phyloP scores from a whole-genome alignment of 257 asterid species.

The Gardenia jasminoides region DNA sequence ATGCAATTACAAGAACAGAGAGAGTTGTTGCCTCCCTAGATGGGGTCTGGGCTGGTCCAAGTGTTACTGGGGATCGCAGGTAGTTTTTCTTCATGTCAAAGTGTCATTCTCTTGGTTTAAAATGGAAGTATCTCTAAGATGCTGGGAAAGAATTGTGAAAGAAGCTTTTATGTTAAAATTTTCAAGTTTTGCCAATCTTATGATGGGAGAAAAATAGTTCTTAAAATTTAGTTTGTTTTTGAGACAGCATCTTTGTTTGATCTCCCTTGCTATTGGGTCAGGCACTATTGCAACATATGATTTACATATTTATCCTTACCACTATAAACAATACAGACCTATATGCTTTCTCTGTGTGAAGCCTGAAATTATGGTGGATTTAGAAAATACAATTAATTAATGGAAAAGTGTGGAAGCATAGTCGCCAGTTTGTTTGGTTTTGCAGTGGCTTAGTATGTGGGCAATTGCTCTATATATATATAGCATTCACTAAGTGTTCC shows the following conservation, averaged over 20 bases:
- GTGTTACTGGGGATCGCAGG: slow-evolving; percentile 66
- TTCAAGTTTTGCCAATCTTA: background rate
- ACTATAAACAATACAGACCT: too few relatives aligned
- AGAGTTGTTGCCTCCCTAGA: slow-evolving; percentile 69
- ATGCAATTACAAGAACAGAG: slow-evolving; percentile 72
- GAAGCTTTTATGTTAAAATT: background rate
- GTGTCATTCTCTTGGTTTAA: background rate
- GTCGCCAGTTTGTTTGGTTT: background rate
- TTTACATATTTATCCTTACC: too few relatives aligned
- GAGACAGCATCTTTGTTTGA: background rate
- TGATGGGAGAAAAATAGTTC: background rate
- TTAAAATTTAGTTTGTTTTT: background rate
- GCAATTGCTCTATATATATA: background rate
- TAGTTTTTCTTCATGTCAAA: slow-evolving; percentile 15
- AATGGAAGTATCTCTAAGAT: background rate
- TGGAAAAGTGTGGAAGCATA: background rate
- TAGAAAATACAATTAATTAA: too few relatives aligned
- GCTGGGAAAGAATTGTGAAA: background rate
- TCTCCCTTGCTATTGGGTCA: background rate
- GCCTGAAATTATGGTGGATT: too few relatives aligned
- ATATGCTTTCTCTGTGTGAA: too few relatives aligned
- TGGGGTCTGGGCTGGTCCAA: slow-evolving; percentile 88
- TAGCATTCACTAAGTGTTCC: background rate
- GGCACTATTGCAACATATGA: background rate
- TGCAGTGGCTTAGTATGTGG: background rate